Base-by-base conservation (phyloP, 805 yeast species). In the Cyberlindnera euphorbiiphila region DNA sequence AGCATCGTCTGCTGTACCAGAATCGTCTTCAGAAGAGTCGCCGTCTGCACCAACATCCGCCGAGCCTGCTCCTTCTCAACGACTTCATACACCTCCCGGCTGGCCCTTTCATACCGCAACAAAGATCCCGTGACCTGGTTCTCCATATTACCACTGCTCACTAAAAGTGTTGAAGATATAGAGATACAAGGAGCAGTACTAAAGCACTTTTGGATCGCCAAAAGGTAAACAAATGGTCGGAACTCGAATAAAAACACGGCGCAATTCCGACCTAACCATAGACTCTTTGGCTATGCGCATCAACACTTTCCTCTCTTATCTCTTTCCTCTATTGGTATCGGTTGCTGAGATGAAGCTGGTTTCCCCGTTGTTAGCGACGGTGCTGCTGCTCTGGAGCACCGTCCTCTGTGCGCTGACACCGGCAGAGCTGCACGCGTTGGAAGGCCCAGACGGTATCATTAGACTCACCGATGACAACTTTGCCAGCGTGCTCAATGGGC, bases 401-500 rank as follows among this genome's bases (percentile, higher is more conserved):
- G 46, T 28, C 1, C 23, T 34, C 6, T 36, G 37, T 10, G 44
- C 55, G 1, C 25, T 51, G 5, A 21, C 44, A 4, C 31, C 50
- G 2, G 43, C 37, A 4, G 39, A 47, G 4, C 36, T 53, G n/a
- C 31, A 24, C 11, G 25, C 34, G 11, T 32, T 43, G 4, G 51
- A 47, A 27, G 42, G 36, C 11, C 34, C 41, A 3, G 34, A 66
- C 37, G 68, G 66, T 12, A 53, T 77, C 0, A 68, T 79, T 14
- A 60, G 41, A 1, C 19, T 54, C 13, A 36, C 39, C 10, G 63
- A 67, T 13, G 61, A 64, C 2, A 67, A 71, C 41, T 65, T 76
- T 29, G 50, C 53, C 8, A 36, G 50, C 3, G 28, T 72, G 2
- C 56, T 74, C 22, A 47, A 59, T 2, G 84, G 81, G 2, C 61